Evolutionary conservation across 2,329 filamentous ascomycete species (phyloP).

Genomic region (Neofusicoccum sp.): DNA sequence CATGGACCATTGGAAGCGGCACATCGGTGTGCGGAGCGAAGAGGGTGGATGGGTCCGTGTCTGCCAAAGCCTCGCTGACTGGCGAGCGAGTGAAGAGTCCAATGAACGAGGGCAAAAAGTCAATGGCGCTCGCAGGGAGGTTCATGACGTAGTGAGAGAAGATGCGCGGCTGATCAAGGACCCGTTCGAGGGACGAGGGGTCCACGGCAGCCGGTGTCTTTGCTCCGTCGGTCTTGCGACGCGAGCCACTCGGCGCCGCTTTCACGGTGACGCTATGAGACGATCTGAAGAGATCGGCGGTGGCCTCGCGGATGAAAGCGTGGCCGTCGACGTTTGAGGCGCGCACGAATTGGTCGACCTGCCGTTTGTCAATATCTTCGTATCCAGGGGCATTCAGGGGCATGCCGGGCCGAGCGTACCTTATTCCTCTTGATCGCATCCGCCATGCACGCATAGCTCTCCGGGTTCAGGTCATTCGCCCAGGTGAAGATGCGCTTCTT

Average conservation of each 20-base stretch:
- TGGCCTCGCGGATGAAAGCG: constrained; percentile 74
- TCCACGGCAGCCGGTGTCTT: constrained; percentile 38
- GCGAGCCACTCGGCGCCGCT: constrained; percentile 13
- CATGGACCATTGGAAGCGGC: constrained; percentile 80
- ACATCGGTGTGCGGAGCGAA: constrained; percentile 49
- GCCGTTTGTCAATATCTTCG: neutral
- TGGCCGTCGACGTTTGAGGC: constrained; percentile 82
- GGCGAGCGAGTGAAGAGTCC: constrained; percentile 71
- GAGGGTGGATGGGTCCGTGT: constrained; percentile 28
- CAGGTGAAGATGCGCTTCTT: constrained; percentile 90
- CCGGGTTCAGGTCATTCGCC: constrained; percentile 96
- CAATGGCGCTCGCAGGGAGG: constrained; percentile 84
- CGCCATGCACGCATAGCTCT: constrained; percentile 73
- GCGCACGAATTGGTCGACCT: constrained; percentile 67
- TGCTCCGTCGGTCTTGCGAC: constrained; percentile 1
- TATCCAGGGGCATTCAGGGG: neutral
- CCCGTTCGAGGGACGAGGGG: constrained; percentile 24
- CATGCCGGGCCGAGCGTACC: constrained; percentile 26
- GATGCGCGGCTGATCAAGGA: constrained; percentile 63
- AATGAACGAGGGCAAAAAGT: constrained; percentile 76
- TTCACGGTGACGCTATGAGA: constrained; percentile 14
- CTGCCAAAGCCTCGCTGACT: neutral
- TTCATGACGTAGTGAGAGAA: constrained; percentile 99
- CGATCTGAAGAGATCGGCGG: constrained; percentile 52
- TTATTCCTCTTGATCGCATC: constrained; percentile 78